Base-by-base conservation (phyloP, 306 rosid genomes). In the Parietaria judaica region DNA sequence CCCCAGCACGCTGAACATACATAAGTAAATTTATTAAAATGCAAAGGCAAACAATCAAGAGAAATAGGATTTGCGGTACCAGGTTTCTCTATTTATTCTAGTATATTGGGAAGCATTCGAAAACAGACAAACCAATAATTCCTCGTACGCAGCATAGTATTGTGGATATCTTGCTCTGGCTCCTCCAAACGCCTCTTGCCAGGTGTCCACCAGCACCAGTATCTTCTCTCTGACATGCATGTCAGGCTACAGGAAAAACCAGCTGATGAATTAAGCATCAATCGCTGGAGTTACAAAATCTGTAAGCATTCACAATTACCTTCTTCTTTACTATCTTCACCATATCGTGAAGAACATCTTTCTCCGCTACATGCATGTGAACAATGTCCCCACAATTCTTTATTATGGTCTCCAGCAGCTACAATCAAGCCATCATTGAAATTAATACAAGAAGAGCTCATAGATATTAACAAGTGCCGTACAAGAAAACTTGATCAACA, bases 121-220 rank as follows among this genome's bases (percentile, higher is more conserved):
- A 60, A 31, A 38, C 49, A 52, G 54, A 75, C 81, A 35, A 76
- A 94, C 99, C 99, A 94, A 67, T 71, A 94, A 72, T 62, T 94
- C 99, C 79, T 86, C 90, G 67, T 94, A 94, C 56, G 99, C 95
- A 56, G 86, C 90, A 78, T 79, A 88, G 57, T 84, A 89, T 67
- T 94, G 99, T 63, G 97, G 89, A 83, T 86, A 94, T 89, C 95
- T 89, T 68, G 91, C 94, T 67, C 95, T 89, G 23, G 95, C 78
- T 57, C 99, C 99, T 65, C 97, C 99, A 72, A 94, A 94, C 53
- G 91, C 99, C 74, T 94, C 99, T 89, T 94, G 97, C 99, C 99
- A 94, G 54, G 94, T 86, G 72, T 94, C 99, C 69, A 94, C 78
- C 63, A 94, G 86, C 68, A 45, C 68, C 77, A 94, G 64, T 77